Base-by-base conservation (phyloP, 345 rosid species). In the Dimocarpus longan region DNA sequence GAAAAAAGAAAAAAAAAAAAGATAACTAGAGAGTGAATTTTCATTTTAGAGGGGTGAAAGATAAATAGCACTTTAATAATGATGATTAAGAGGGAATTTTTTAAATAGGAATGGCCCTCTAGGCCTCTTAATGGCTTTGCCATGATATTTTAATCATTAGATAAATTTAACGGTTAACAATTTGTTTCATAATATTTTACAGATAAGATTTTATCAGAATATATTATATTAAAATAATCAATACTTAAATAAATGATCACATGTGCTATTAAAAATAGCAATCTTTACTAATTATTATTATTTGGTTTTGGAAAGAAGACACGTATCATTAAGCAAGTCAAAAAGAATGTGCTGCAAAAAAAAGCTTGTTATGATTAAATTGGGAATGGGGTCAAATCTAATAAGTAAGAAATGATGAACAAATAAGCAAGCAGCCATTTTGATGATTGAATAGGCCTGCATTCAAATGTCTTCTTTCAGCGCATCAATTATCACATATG, bases 311-410 rank as follows among this genome's bases (percentile, higher is more conserved):
- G 46, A 11, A 65, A 18, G 62, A 26, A 48, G 28, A 26, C 71
- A 75, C 28, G 46, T 16, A 60, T 62, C 11, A 62, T 74, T 60
- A 42, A 46, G 1, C 63, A 28, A 64, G 70, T 64, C 28, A 75
- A 75, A 48, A 65, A 59, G 21, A 43, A 68, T 8, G 15, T 40
- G 22, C 22, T 60, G 67, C 5, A 5, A 40, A 16, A 26, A 21
- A 63, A 62, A 44, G 71, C 21, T 75, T 43, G 4, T 24, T 16
- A 21, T 73, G 15, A 59, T 40, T 21, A 13, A 21, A 15, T 39
- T 74, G 42, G 37, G 37, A 24, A 39, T 39, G 43, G 68, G 59
- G 68, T 43, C 68, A 62, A 22, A 24, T 62, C 37, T 50, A 50
- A 62, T 74, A 15, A 16, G 40, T 8, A 74, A 74, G 40, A 74